Evolutionary conservation across 495 filamentous ascomycete genomes (phyloP).

Genomic region (Xanthoparmelia taractica): DNA sequence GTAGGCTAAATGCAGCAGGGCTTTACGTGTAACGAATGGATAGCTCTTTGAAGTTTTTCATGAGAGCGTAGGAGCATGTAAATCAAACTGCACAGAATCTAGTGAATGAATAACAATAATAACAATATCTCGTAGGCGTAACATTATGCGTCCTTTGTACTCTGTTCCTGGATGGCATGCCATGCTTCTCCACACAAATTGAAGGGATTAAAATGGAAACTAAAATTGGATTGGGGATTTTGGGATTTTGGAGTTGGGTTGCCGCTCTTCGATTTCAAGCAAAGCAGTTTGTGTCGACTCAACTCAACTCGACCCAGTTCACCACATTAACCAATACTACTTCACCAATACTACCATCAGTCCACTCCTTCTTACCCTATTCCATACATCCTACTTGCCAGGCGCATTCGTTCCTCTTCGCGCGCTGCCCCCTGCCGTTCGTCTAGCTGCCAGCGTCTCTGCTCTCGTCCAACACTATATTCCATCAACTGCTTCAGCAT

Average conservation of each 20-base stretch:
- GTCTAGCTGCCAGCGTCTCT: constrained; percentile 4
- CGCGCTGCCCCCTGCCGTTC: constrained; percentile 3
- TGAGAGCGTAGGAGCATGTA: neutral
- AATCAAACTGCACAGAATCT: neutral
- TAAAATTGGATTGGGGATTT: constrained; percentile 20
- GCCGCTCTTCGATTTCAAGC: constrained; percentile 11
- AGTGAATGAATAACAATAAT: neutral
- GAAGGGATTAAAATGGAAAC: constrained; percentile 1
- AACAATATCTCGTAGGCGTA: neutral
- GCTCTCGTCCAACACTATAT: constrained; percentile 7
- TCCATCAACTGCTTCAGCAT: constrained; percentile 10
- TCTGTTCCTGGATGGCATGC: constrained; percentile 5
- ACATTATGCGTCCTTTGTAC: neutral
- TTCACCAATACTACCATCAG: neutral
- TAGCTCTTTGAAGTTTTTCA: too few species aligned
- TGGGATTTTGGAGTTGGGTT: too few species aligned
- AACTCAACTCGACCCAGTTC: constrained; percentile 2
- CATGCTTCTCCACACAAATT: constrained; percentile 15
- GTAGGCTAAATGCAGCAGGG: neutral
- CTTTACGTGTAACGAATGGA: neutral
- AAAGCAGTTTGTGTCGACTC: constrained; percentile 4
- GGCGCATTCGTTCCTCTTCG: constrained; percentile 2
- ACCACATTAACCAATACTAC: neutral
- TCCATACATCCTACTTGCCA: constrained; percentile 3
- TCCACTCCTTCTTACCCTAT: neutral